phyloP scores from a whole-genome alignment of 169 alveolate species.

The Plasmodium fragile region DNA sequence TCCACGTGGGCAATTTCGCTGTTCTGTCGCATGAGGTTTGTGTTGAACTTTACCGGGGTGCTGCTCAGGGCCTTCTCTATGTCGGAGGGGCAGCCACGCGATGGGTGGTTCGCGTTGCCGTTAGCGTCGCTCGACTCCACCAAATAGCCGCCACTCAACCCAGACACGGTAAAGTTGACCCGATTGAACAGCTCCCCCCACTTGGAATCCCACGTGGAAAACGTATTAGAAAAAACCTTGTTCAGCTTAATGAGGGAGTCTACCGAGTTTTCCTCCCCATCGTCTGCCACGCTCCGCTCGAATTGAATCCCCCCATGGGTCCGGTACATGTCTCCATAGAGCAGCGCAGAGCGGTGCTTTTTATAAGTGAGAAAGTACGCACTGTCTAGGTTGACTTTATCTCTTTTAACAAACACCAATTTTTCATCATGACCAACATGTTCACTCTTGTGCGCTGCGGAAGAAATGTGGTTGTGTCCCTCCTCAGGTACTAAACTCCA shows the following conservation, averaged over 20 bases:
- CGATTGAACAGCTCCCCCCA: neutral
- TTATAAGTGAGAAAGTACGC: slow-evolving; percentile 20
- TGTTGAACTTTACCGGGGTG: slow-evolving; percentile 30
- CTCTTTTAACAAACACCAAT: neutral
- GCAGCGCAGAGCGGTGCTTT: neutral
- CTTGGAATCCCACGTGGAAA: neutral
- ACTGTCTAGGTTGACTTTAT: slow-evolving; percentile 5
- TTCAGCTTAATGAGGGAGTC: neutral
- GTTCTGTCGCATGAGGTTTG: slow-evolving; percentile 27
- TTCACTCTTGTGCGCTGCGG: neutral
- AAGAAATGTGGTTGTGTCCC: neutral
- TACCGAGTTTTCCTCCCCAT: neutral
- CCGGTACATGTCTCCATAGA: slow-evolving; percentile 21
- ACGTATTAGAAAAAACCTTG: neutral
- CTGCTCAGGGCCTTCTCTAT: slow-evolving; percentile 14
- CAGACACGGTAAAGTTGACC: slow-evolving; percentile 38
- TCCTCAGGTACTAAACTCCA: neutral
- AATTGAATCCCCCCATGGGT: slow-evolving; percentile 38
- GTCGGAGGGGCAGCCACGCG: neutral
- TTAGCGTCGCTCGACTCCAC: neutral
- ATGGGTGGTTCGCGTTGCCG: neutral
- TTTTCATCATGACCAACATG: neutral
- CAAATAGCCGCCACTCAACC: slow-evolving; percentile 4
- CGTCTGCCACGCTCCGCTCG: neutral
- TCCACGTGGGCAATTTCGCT: slow-evolving; percentile 8